Evolutionary conservation across 441 rosid genomes (phyloP).

Genomic region (Kokia cookei): DNA sequence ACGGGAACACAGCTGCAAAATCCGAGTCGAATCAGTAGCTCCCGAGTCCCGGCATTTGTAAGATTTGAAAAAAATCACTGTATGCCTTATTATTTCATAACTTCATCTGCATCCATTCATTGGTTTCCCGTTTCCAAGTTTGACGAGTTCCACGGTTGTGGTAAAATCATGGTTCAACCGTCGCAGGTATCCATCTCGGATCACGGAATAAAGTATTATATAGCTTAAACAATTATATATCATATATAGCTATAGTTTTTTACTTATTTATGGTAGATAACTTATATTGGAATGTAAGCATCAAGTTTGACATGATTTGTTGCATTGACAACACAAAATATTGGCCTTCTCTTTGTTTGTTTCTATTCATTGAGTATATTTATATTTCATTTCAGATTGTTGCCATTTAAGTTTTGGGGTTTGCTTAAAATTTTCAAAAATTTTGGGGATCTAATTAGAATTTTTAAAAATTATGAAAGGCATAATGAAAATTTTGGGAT

Average conservation of each 20-base stretch:
- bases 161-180: slow-evolving; percentile 10
- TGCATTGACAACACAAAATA: slow-evolving; percentile 18
- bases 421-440: too few species aligned
- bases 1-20: slow-evolving; percentile 38
- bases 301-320: slow-evolving; percentile 15
- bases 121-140: slow-evolving; percentile 31
- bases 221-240: slow-evolving; percentile 11
- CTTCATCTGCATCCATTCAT: slow-evolving; percentile 41
- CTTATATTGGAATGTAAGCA: slow-evolving; percentile 20
- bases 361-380: too few species aligned
- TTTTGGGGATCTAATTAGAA: too few species aligned
- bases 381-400: too few species aligned
- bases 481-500: too few species aligned
- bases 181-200: slow-evolving; percentile 22
- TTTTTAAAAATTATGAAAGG: too few species aligned
- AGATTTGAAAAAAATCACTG: not conserved
- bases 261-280: slow-evolving; percentile 19
- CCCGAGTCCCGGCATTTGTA: not conserved
- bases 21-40: slow-evolving; percentile 53
- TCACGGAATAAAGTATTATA: slow-evolving; percentile 22
- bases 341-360: not conserved
- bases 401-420: too few species aligned
- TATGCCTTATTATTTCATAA: slow-evolving; percentile 1
- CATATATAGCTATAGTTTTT: slow-evolving; percentile 8
- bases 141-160: slow-evolving; percentile 6